Conservation (phyloP, 345 rosid genomes). For the Pistacia vera region DNA sequence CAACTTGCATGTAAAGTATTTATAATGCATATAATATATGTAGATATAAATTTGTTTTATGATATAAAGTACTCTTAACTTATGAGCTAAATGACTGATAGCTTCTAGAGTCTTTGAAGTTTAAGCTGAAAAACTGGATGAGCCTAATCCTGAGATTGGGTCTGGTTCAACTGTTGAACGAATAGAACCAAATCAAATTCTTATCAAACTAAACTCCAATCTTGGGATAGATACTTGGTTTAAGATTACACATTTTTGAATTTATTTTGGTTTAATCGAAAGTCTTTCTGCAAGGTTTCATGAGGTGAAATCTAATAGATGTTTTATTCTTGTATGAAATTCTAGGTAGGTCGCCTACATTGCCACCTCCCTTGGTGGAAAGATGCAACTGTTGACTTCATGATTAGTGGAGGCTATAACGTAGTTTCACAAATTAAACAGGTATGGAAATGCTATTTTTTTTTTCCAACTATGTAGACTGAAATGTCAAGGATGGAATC, state of each 20-base stretch:
- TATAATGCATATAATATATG: not conserved
- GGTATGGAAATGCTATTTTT: slow-evolving; percentile 27
- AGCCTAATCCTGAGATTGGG: not conserved
- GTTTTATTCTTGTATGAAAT: not conserved
- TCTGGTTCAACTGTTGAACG: not conserved
- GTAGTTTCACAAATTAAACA: slow-evolving; percentile 64
- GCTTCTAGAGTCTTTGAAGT: not conserved
- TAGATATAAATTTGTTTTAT: too few species aligned
- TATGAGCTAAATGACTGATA: not conserved
- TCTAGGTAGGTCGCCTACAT: slow-evolving; percentile 73
- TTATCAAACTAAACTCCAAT: not conserved
- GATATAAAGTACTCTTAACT: too few species aligned
- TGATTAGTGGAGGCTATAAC: slow-evolving; percentile 81
- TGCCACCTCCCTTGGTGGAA: slow-evolving; percentile 93
- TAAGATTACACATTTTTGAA: not conserved
- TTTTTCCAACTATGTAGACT: not conserved
- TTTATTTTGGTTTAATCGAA: not conserved
- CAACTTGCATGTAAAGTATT: not conserved
- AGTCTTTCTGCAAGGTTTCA: not conserved
- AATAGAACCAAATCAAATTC: not conserved
- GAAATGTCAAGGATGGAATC: not conserved
- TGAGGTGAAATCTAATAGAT: not conserved
- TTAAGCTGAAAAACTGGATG: not conserved
- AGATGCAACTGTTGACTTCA: slow-evolving; percentile 72
- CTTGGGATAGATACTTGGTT: not conserved